phyloP scores from a whole-genome alignment of 2,329 filamentous ascomycete species.

The Trichoderma citrinoviride region DNA sequence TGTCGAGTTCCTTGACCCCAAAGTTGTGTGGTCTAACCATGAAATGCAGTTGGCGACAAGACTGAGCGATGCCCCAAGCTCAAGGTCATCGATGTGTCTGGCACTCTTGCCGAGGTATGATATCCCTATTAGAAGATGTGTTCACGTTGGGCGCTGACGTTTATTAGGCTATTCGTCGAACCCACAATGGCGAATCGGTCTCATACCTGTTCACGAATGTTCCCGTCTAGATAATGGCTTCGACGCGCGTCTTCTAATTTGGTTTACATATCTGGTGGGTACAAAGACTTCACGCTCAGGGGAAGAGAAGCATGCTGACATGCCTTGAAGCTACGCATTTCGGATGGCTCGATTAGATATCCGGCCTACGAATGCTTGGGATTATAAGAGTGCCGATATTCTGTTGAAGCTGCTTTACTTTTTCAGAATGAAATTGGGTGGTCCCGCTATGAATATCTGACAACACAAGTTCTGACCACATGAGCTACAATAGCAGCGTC shows the following conservation, averaged over 20 bases:
- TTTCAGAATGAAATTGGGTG: neutral
- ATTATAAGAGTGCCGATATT: constrained; percentile 1
- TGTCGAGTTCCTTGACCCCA: neutral
- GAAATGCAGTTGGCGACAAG: constrained; percentile 63
- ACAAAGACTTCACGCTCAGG: no score
- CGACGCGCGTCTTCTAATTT: neutral
- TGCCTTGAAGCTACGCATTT: neutral
- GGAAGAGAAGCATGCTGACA: neutral
- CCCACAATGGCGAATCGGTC: constrained; percentile 64
- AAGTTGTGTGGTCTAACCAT: neutral
- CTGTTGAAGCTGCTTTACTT: neutral
- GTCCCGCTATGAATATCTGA: neutral
- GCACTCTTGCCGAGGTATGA: constrained; percentile 65
- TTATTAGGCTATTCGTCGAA: constrained; percentile 62
- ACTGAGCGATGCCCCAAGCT: constrained; percentile 74
- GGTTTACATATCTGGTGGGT: constrained; percentile 7
- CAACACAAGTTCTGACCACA: neutral
- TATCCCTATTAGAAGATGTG: neutral
- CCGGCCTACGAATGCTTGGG: neutral
- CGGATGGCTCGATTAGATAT: neutral
- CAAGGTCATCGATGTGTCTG: constrained; percentile 87
- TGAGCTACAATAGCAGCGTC: neutral
- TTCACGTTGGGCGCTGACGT: constrained; percentile 15
- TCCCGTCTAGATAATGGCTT: constrained; percentile 43
- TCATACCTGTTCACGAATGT: constrained; percentile 68